Base-by-base conservation (phyloP, 495 filamentous ascomycete species). In the Hypoxylon perforatum region DNA sequence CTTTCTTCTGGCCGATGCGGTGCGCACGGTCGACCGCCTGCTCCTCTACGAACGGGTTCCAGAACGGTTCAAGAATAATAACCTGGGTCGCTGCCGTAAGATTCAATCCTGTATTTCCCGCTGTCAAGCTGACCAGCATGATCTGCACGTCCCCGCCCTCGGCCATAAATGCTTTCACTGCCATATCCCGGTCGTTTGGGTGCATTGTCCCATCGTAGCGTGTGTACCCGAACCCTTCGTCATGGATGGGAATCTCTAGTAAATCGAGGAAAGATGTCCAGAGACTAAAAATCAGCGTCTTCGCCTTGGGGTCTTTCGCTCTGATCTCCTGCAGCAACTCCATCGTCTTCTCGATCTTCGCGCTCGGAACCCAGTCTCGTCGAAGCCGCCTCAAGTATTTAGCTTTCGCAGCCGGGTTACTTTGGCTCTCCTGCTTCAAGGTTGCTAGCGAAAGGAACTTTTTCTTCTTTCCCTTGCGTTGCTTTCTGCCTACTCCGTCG, bases 31-130 rank as follows among this genome's bases (percentile, higher is more conserved):
- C 95, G 56, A 98, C 89, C 1, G 94, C 94, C 75, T 98, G 94
- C 68, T 94, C 92, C 78, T 98, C 94, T 22, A 96, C 90, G 73
- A 90, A 97, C 0, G 94, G 93, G 62, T 98, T 98, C 92, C 95
- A 98, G 80, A 97, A 97, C 0, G 94, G 94, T 67, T 98, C 94
- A 57, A 96, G 86, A 53, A 97, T 90, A 72, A 98, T 92, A 63
- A 98, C 91, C 65, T 92, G 90, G 0, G 88, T 90, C 0, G 94
- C 94, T n/a, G 88, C 88, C 7, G 90, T 89, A 17, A 98, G 85
- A 73, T 98, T 98, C 36, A 98, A 82, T 0, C 94, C 94, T 0
- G 94, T 86, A 72, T 98, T 98, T 11, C 94, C 94, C 0, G 94
- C 94, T 53, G 93, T 93, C 38, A 98, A 82, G 11, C 92, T 96